Evolutionary conservation across 2,329 filamentous ascomycete species (phyloP).

Genomic region (Plenodomus biglobosus): DNA sequence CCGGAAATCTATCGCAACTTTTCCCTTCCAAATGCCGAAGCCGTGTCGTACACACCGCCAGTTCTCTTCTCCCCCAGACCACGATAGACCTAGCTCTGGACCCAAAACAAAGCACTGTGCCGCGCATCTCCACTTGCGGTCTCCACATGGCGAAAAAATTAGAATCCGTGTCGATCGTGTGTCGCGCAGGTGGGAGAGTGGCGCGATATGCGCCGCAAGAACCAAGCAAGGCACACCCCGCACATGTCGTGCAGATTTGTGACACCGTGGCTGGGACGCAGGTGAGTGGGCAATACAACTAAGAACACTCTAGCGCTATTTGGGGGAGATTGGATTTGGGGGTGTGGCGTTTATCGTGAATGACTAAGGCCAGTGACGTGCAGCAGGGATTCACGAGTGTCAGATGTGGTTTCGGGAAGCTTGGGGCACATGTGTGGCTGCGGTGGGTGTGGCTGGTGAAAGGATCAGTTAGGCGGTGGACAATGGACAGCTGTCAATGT

Average conservation of each 20-base stretch:
- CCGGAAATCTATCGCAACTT: not conserved
- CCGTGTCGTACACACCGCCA: constrained; percentile 6
- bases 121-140: constrained; percentile 1
- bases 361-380: constrained; percentile 17
- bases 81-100: not conserved
- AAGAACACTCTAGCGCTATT: not conserved
- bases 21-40: not conserved
- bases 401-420: constrained; percentile 3
- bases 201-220: constrained; percentile 8
- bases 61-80: constrained; percentile 5
- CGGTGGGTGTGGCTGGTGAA: constrained; percentile 2
- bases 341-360: not conserved
- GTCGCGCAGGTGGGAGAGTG: constrained; percentile 4
- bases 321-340: not conserved
- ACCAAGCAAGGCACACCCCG: constrained; percentile 15
- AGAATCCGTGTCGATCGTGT: constrained; percentile 4
- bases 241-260: constrained; percentile 18
- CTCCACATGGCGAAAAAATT: constrained; percentile 8
- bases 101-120: not conserved
- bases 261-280: constrained; percentile 8
- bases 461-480: not conserved
- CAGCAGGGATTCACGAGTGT: constrained; percentile 9
- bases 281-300: not conserved
- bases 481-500: not conserved
- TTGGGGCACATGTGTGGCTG: not conserved